These are phyloP conservation scores for Diaporthe amygdali DNA, from an alignment of 2,329 filamentous ascomycete genomes.

Conservation along the genomic window DNA sequence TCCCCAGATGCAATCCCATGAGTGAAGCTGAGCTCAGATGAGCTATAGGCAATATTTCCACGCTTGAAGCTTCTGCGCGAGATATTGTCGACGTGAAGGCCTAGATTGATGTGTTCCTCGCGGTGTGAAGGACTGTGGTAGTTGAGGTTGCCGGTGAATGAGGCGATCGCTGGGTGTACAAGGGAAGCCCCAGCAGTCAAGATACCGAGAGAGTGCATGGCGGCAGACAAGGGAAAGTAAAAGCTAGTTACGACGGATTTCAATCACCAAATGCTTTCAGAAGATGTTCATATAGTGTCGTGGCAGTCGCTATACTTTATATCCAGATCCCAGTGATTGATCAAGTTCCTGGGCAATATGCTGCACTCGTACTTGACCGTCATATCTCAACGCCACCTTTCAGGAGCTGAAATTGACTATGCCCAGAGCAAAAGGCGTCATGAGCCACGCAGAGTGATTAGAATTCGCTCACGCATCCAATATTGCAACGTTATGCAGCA, in stretches of 20 bases:
- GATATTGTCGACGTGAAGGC: constrained; percentile 62
- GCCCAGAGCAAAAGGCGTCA: neutral
- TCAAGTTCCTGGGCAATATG: too few species aligned
- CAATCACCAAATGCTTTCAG: too few species aligned
- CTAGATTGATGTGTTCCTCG: constrained; percentile 61
- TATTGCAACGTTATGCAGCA: neutral
- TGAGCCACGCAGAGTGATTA: neutral
- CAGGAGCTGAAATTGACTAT: neutral
- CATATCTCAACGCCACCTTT: neutral
- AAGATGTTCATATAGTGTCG: too few species aligned
- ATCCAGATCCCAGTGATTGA: too few species aligned
- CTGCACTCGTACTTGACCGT: neutral
- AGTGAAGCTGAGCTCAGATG: constrained; percentile 60
- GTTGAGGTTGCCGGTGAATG: constrained; percentile 52
- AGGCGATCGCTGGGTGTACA: neutral
- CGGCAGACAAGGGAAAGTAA: neutral
- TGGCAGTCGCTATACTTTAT: neutral
- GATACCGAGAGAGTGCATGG: neutral
- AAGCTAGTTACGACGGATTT: too few species aligned
- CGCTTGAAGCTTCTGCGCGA: constrained; percentile 55
- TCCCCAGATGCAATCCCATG: constrained; percentile 59
- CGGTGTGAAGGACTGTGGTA: constrained; percentile 60
- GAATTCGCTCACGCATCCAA: neutral
- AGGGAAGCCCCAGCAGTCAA: neutral
- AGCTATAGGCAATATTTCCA: constrained; percentile 43